Conservation (phyloP, 345 rosid species). For the Fremontodendron californicum region DNA sequence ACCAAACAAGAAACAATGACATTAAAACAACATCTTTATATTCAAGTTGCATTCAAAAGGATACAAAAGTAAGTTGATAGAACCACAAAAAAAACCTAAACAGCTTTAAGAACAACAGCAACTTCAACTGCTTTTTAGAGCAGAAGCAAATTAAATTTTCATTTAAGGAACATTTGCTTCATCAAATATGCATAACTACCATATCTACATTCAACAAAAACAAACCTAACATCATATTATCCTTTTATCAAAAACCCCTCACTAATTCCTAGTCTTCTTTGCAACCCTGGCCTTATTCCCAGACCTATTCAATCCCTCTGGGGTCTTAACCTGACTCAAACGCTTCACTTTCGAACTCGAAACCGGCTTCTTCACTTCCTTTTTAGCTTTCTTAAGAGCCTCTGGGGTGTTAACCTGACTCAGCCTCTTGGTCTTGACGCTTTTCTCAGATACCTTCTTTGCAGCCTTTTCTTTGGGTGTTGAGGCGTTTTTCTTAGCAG, state of each 20-base stretch:
- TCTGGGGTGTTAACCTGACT: constrained; percentile 41
- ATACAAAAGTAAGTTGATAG: background rate
- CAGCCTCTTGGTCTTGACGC: constrained; percentile 30
- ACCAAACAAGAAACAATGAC: background rate
- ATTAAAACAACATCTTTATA: too few relatives aligned
- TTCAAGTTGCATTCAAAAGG: background rate
- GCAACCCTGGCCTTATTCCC: background rate
- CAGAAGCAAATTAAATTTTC: background rate
- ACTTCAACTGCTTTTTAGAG: background rate
- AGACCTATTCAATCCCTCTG: constrained; percentile 24
- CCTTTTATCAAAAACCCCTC: too few relatives aligned
- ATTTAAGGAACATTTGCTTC: background rate
- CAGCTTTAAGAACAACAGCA: background rate
- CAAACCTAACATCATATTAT: background rate
- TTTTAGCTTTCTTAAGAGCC: constrained; percentile 22
- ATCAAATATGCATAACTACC: background rate
- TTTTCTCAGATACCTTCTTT: constrained; percentile 16
- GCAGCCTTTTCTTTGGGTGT: constrained; percentile 6
- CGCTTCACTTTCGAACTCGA: constrained; percentile 16
- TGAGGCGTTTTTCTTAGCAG: background rate
- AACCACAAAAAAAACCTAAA: background rate
- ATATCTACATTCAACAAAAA: background rate
- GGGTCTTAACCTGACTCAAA: constrained; percentile 32
- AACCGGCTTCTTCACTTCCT: constrained; percentile 3
- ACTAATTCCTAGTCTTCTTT: constrained; percentile 1